Percentiles rank a stretch among this genome's conserved stretches.
Evolutionary conservation across 371 early-diverging fungal genomes (phyloP).

Genomic region (Synchytrium microbalum): DNA sequence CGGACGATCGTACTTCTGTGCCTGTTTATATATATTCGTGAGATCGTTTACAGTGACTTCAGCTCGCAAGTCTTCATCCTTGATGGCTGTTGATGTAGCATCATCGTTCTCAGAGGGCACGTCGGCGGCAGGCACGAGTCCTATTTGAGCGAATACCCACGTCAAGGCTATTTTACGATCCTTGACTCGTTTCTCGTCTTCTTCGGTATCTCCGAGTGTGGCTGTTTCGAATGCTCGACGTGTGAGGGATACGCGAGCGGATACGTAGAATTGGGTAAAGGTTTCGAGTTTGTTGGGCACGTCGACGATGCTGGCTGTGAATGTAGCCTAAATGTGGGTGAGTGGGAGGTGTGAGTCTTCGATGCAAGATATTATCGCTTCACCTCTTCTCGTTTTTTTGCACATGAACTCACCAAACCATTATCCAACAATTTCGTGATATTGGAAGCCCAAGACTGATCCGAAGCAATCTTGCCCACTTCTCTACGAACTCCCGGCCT

Average conservation of each 20-base stretch:
- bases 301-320: not conserved
- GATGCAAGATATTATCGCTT: too few relatives aligned
- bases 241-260: not conserved
- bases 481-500: not conserved
- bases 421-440: not conserved
- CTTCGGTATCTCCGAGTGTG: not conserved
- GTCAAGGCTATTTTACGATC: not conserved
- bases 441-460: not conserved
- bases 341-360: too few relatives aligned
- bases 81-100: not conserved
- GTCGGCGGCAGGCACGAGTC: not conserved
- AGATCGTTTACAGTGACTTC: slow-evolving; percentile 51
- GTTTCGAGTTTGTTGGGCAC: not conserved
- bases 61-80: slow-evolving; percentile 22
- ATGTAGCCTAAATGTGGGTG: not conserved
- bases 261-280: not conserved
- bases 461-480: not conserved
- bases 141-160: not conserved
- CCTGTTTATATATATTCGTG: slow-evolving; percentile 53
- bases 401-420: not conserved
- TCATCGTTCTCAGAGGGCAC: not conserved
- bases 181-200: not conserved
- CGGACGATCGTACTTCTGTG: slow-evolving; percentile 45
- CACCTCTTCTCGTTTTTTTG: too few relatives aligned
- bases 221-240: slow-evolving; percentile 1